phyloP scores from a whole-genome alignment of 2,329 filamentous ascomycete species.

The Coniochaeta sp. region DNA sequence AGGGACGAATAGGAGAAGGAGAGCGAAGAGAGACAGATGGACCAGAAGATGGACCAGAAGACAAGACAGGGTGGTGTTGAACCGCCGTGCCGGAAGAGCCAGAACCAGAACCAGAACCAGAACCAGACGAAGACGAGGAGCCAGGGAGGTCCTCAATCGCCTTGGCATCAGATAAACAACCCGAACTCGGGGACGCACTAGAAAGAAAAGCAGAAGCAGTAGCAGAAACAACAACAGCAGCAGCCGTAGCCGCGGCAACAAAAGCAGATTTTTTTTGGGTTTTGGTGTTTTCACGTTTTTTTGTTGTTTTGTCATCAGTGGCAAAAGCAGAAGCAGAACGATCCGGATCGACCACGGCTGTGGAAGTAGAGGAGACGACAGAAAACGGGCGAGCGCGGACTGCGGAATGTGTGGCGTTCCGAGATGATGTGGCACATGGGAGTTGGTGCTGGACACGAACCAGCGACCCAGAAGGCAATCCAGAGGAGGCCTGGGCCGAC shows the following conservation, averaged over 20 bases:
- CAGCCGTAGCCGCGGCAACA: too few relatives aligned
- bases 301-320: neutral
- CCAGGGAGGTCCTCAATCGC: neutral
- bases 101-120: neutral
- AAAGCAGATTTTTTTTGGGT: conserved; percentile 1
- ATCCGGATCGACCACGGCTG: neutral
- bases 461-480: neutral
- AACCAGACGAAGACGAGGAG: neutral
- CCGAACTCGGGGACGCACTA: neutral
- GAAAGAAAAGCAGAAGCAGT: neutral
- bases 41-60: neutral
- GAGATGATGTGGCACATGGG: neutral
- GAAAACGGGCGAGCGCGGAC: neutral
- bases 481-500: neutral
- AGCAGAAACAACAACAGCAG: neutral
- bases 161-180: neutral
- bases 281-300: neutral
- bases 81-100: neutral
- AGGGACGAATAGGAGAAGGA: neutral
- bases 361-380: neutral
- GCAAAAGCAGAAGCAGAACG: neutral
- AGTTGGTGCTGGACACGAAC: neutral
- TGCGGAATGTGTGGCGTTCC: neutral
- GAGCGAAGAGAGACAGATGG: neutral
- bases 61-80: neutral